Evolutionary conservation across 345 rosid genomes (phyloP).

Genomic region (Noccaea caerulescens): DNA sequence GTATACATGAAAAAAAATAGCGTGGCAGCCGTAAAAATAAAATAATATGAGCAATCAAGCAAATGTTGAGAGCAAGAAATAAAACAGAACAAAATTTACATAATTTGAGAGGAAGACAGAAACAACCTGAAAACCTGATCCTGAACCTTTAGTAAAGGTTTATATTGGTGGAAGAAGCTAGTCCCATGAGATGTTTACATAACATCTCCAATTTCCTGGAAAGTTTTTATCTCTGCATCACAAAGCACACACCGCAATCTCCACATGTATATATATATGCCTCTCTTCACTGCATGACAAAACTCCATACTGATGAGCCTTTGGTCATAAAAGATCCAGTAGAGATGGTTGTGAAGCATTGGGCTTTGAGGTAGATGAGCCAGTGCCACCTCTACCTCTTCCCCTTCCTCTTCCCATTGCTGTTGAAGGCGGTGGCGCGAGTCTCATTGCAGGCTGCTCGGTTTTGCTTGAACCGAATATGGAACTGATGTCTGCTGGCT

Average conservation of each 20-base stretch:
- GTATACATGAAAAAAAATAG: slow-evolving; percentile 12
- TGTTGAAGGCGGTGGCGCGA: slow-evolving; percentile 86
- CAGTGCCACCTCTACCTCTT: slow-evolving; percentile 52
- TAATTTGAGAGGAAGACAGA: slow-evolving; percentile 6
- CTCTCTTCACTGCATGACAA: slow-evolving; percentile 17
- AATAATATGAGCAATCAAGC: slow-evolving; percentile 10
- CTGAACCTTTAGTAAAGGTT: slow-evolving; percentile 15
- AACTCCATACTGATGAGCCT: background rate
- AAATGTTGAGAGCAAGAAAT: background rate
- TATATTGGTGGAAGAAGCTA: slow-evolving; percentile 22
- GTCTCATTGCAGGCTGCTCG: slow-evolving; percentile 64
- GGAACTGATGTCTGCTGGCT: slow-evolving; percentile 67
- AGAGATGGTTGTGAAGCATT: slow-evolving; percentile 64
- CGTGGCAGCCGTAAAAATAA: background rate
- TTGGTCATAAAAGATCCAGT: slow-evolving; percentile 66
- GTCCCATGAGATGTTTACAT: slow-evolving; percentile 28
- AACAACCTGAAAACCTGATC: slow-evolving; percentile 1
- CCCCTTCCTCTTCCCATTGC: slow-evolving; percentile 87
- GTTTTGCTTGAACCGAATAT: slow-evolving; percentile 69
- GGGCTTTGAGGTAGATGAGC: slow-evolving; percentile 48
- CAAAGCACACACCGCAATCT: background rate
- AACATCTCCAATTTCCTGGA: background rate
- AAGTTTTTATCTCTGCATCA: background rate
- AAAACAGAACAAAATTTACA: slow-evolving; percentile 31
- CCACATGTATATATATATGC: slow-evolving; percentile 24